Evolutionary conservation across 495 filamentous ascomycete genomes (phyloP).

Genomic region (Neurospora sp.): DNA sequence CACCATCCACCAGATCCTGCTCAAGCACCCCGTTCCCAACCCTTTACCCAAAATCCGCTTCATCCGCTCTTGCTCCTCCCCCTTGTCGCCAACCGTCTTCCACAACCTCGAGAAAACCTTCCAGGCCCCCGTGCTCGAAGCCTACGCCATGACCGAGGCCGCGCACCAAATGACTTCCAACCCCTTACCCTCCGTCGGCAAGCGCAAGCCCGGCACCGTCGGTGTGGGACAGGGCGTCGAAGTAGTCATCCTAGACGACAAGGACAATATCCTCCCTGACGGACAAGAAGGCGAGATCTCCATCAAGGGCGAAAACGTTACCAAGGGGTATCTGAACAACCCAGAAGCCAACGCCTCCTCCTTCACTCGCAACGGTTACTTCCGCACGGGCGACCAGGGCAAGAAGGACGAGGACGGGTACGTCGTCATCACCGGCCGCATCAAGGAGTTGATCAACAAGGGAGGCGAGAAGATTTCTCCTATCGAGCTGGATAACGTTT

Average conservation of each 20-base stretch:
- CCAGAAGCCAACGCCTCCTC: constrained; percentile 56
- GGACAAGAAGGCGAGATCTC: constrained; percentile 70
- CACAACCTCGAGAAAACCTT: constrained; percentile 61
- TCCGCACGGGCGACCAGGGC: constrained; percentile 79
- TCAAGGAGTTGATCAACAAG: constrained; percentile 81
- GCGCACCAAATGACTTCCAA: constrained; percentile 87
- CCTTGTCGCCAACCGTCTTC: constrained; percentile 67
- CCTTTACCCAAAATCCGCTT: constrained; percentile 67
- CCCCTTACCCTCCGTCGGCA: constrained; percentile 56
- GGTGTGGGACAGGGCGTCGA: constrained; percentile 75
- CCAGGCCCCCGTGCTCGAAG: constrained; percentile 72
- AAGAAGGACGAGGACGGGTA: constrained; percentile 64
- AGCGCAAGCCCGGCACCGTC: constrained; percentile 68
- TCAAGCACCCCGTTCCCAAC: constrained; percentile 54
- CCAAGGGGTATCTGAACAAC: constrained; percentile 76
- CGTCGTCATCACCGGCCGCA: constrained; percentile 65
- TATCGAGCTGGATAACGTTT: constrained; percentile 73
- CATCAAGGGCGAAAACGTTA: constrained; percentile 70
- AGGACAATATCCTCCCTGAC: constrained; percentile 49
- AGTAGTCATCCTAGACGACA: constrained; percentile 60
- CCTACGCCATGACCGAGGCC: constrained; percentile 88
- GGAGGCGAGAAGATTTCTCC: constrained; percentile 77
- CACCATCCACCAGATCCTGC: constrained; percentile 81
- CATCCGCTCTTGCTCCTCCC: constrained; percentile 78
- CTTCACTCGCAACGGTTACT: constrained; percentile 56